Evolutionary conservation across 1,284 basidiomycete genomes (phyloP), one percentile per base, ranked within the genome.

Genomic region (Mixia osmundae): DNA sequence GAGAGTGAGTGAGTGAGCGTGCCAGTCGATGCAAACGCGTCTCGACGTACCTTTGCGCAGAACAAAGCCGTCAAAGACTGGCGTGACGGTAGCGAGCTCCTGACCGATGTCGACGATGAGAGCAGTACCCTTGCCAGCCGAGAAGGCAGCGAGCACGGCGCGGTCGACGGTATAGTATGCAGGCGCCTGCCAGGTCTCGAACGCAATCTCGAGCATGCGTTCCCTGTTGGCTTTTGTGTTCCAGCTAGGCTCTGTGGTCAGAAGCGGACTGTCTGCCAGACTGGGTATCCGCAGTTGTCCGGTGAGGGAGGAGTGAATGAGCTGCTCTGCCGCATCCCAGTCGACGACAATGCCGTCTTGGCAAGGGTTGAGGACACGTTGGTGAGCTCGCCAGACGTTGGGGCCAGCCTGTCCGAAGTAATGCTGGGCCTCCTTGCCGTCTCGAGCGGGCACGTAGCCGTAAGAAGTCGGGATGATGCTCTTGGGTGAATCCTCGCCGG

Each of bases 121-220:
- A 3, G 89, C 85, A 21, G 87, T 87, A 1, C 85, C 85, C 57
- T 87, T 91, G 24, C 91, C 89, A 33, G 87, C 76, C 8, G 89
- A 80, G 55, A 99, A 99, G 2, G 35, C 33, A 16, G 36, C 35
- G 36, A 97, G 61, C 11, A 97, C 89, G n/a, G 79, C 76, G 18
- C 78, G 76, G 53, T 95, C 94, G 23, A 89, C 85, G 35, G 94
- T 77, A 55, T 97, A 99, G 59, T 91, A 85, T 1, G 89, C 91
- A 2, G 91, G 91, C 6, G 76, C 77, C 35, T 79, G 64, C 50
- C 94, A 85, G 43, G 87, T 76, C 58, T 99, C 91, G 53, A 97
- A 97, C 61, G 89, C 82, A 39, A 97, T 74, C 59, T 97, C 82
- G 10, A 82, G 77, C 71, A 95, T 76, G 34, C 72, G 67, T 59